Percentiles rank a stretch among this genome's conserved stretches.
Evolutionary conservation across 2,329 filamentous ascomycete genomes (phyloP).

Genomic region (Pseudogymnoascus sp.): DNA sequence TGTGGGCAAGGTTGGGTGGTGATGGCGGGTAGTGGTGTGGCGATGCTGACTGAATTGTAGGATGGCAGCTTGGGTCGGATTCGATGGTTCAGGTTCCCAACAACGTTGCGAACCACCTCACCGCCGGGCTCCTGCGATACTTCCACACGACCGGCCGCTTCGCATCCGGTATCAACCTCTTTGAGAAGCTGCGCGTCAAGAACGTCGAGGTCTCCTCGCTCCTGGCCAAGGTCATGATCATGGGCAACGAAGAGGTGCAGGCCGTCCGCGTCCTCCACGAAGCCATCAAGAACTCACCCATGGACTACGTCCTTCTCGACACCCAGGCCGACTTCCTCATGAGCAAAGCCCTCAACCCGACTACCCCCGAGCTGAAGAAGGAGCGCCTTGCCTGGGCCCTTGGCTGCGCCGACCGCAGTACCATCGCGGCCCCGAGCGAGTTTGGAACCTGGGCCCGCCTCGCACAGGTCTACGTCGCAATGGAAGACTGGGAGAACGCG

Average conservation of each 20-base stretch:
- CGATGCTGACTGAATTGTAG: conserved; percentile 35
- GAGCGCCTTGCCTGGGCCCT: conserved; percentile 76
- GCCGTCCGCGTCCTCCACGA: conserved; percentile 83
- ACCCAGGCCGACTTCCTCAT: conserved; percentile 88
- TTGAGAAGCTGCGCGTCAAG: conserved; percentile 85
- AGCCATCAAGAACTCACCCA: conserved; percentile 80
- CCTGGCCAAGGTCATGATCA: conserved; percentile 81
- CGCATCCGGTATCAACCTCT: conserved; percentile 91
- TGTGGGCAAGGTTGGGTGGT: conserved; percentile 9
- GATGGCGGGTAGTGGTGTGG: neutral
- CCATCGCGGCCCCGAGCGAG: conserved; percentile 90
- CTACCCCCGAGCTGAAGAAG: conserved; percentile 46
- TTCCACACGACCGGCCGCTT: conserved; percentile 93
- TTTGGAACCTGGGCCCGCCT: conserved; percentile 94
- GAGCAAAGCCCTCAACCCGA: conserved; percentile 60
- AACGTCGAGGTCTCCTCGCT: conserved; percentile 93
- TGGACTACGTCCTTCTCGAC: conserved; percentile 96
- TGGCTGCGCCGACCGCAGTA: conserved; percentile 87
- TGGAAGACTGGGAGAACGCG: conserved; percentile 95
- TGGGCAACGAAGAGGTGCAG: conserved; percentile 95
- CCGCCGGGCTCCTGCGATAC: conserved; percentile 86
- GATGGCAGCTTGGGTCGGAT: conserved; percentile 92
- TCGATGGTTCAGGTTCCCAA: conserved; percentile 97
- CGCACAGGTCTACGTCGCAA: conserved; percentile 84
- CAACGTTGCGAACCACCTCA: conserved; percentile 90